These are phyloP conservation scores for Fusarium bactridioides DNA, from an alignment of 2,329 filamentous ascomycete genomes.

Conservation along the genomic window DNA sequence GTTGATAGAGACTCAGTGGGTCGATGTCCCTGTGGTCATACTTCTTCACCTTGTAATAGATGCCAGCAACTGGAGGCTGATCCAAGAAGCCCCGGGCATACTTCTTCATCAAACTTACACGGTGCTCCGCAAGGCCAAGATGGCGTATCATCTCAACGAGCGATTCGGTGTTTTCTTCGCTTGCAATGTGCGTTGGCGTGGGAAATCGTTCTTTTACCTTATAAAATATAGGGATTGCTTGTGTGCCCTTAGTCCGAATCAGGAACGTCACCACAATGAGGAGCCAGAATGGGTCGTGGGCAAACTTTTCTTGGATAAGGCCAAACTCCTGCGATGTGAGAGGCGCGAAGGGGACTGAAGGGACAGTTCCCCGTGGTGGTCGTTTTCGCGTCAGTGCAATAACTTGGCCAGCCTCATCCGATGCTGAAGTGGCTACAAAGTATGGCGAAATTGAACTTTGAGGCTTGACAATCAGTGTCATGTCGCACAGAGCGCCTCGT, in stretches of 20 bases:
- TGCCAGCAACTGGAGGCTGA: slow-evolving; percentile 66
- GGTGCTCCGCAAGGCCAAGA: slow-evolving; percentile 74
- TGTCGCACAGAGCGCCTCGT: neutral
- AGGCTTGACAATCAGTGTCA: slow-evolving; percentile 3
- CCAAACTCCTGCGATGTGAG: slow-evolving; percentile 73
- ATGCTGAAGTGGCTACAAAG: slow-evolving; percentile 37
- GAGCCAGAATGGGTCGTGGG: slow-evolving; percentile 78
- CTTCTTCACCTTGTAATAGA: slow-evolving; percentile 61
- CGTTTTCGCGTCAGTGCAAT: slow-evolving; percentile 39
- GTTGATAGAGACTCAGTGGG: neutral
- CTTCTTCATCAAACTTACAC: slow-evolving; percentile 72
- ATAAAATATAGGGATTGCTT: slow-evolving; percentile 80
- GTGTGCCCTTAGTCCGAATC: slow-evolving; percentile 77
- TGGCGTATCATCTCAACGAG: slow-evolving; percentile 70
- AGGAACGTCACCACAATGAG: slow-evolving; percentile 86
- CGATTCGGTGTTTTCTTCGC: slow-evolving; percentile 56
- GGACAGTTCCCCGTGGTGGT: slow-evolving; percentile 56
- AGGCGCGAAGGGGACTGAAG: slow-evolving; percentile 71
- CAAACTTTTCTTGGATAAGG: slow-evolving; percentile 83
- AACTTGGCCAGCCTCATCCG: slow-evolving; percentile 8
- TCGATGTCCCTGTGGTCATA: slow-evolving; percentile 53
- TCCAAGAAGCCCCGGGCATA: slow-evolving; percentile 75
- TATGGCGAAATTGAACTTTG: slow-evolving; percentile 44
- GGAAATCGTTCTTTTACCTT: slow-evolving; percentile 73
- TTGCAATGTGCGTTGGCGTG: slow-evolving; percentile 68